These are phyloP conservation scores for Zymoseptoria brevis DNA, from an alignment of 2,329 filamentous ascomycete species.

Conservation along the genomic window DNA sequence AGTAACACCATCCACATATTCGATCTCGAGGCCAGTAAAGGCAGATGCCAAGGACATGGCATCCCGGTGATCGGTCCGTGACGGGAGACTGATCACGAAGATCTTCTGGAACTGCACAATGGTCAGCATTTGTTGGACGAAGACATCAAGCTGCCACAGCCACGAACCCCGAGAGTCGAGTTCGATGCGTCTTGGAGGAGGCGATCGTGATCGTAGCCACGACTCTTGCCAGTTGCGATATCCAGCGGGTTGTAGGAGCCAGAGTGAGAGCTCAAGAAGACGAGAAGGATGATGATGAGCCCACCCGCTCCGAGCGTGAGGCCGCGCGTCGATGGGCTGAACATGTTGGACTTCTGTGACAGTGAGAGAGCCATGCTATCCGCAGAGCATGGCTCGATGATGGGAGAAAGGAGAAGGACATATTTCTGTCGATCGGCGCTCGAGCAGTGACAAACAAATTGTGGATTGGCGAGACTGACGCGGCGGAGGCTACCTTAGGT, in stretches of 20 bases:
- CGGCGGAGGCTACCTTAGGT: background rate
- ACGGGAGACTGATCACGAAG: conserved; percentile 46
- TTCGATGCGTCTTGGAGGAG: conserved; percentile 9
- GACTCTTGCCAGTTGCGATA: background rate
- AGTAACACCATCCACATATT: conserved; percentile 42
- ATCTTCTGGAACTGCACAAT: conserved; percentile 42
- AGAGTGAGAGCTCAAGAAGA: background rate
- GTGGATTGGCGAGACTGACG: background rate
- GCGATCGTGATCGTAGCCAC: background rate
- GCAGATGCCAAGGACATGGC: conserved; percentile 42
- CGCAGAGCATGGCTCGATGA: background rate
- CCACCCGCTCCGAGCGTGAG: background rate
- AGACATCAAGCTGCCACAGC: background rate
- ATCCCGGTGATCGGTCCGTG: conserved; percentile 46
- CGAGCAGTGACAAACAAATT: background rate
- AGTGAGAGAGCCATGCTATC: background rate
- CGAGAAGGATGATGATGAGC: background rate
- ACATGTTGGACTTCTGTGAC: background rate
- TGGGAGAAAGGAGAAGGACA: background rate
- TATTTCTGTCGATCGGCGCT: background rate
- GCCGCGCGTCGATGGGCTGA: background rate
- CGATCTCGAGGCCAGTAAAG: conserved; percentile 39
- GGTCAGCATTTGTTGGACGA: conserved; percentile 2
- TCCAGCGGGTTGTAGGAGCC: background rate
- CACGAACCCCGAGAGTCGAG: conserved; percentile 11